Evolutionary conservation across 2,329 filamentous ascomycete genomes (phyloP), one percentile per base, ranked within the genome.

Genomic region (Calonectria leucothoes): DNA sequence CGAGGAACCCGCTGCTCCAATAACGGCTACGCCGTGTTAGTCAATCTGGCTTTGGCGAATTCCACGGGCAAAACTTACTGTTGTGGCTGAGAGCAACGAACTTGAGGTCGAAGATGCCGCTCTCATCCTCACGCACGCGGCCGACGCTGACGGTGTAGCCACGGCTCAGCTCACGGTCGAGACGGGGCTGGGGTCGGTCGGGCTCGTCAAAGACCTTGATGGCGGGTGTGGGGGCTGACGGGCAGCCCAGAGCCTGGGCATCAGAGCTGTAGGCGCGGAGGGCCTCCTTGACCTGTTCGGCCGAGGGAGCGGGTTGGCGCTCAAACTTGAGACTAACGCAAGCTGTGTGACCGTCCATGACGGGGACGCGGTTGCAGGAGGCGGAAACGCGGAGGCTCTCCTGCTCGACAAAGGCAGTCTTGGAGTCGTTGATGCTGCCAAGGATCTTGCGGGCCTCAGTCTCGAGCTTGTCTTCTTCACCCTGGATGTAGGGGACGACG

Each of bases 391-490:
- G 91, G 73, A 98, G 91, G 57, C 89, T 88, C 17, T 88, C 86
- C 85, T 97, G 95, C 82, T 97, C 93, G 66, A 92, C 87, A 79
- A 98, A 95, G 15, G 92, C 93, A 7, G 94, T 95, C 23, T 90
- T 88, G 23, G 94, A 92, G 49, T 86, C 85, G 81, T 95, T 95
- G 80, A 98, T 87, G 39, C 84, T 84, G 66, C 97, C 96, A 3
- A 98, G 90, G 80, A 98, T 98, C 91, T 98, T 98, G 81, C 94
- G 94, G 2, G 97, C 96, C 86, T 98, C 97, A 4, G 94, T 94
- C 88, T 98, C 95, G 35, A 98, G 91, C 88, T 98, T 98, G 85
- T 98, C 96, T 85, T 98, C 97, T 86, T 98, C 97, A 72, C 96
- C 96, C 1, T 91, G 90, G 83, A 98, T 99, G 85, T 92, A 98